Evolutionary conservation across 768 basidiomycete species (phyloP).

Genomic region (Mycena belliarum): DNA sequence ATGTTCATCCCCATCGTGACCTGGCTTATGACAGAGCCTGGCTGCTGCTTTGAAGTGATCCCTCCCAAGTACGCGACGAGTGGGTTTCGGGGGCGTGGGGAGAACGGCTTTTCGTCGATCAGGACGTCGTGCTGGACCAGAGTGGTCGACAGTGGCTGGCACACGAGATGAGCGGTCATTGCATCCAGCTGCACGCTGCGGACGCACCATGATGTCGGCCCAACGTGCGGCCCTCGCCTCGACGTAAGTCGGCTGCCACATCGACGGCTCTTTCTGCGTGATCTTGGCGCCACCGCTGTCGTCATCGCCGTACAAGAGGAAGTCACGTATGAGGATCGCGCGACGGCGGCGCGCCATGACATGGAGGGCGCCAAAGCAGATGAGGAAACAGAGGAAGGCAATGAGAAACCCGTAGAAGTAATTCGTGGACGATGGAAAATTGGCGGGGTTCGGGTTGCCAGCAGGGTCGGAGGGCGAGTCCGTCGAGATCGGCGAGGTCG

Average conservation of each 20-base stretch:
- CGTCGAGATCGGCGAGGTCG: neutral
- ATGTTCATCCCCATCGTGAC: constrained; percentile 15
- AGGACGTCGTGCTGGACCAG: constrained; percentile 6
- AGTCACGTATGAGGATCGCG: constrained; percentile 10
- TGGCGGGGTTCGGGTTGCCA: neutral
- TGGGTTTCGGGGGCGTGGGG: neutral
- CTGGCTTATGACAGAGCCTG: neutral
- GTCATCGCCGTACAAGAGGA: constrained; percentile 8
- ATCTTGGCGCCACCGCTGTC: constrained; percentile 2
- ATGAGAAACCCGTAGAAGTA: constrained; percentile 18
- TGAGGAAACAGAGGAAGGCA: constrained; percentile 14
- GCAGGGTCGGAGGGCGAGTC: neutral
- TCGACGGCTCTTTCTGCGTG: constrained; percentile 9
- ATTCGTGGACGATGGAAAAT: neutral
- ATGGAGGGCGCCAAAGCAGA: constrained; percentile 12
- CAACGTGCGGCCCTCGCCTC: neutral
- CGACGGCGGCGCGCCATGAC: constrained; percentile 11
- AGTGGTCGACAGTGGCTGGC: constrained; percentile 15
- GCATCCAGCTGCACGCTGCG: too few relatives aligned
- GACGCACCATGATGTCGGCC: constrained; percentile 19
- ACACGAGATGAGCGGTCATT: neutral
- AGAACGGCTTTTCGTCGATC: neutral
- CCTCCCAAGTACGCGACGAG: neutral
- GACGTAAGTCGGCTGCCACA: constrained; percentile 14
- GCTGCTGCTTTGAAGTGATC: neutral